Evolutionary conservation across 768 basidiomycete genomes (phyloP), one percentile per base, ranked within the genome.

Genomic region (Hygrocybe punicea): DNA sequence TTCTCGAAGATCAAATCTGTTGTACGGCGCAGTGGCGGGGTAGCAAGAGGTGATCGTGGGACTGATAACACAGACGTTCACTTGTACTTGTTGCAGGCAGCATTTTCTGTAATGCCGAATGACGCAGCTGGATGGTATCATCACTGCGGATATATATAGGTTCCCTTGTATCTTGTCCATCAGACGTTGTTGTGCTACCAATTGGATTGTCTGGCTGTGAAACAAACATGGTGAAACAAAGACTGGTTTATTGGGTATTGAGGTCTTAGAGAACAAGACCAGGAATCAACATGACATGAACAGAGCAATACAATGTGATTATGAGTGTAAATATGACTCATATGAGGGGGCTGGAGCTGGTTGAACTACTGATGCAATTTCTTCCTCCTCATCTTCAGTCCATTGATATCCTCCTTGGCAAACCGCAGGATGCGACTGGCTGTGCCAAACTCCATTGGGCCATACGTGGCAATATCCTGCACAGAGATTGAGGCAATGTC

Each of bases 1-100:
- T 69, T 70, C 42, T 71, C 64, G 0, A 49, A 59, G 2, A 69
- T 71, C 56, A 70, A 71, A 36, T 54, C 64, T 6, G 59, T 61
- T 49, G 55, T 70, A 2, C 55, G 63, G 1, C 47, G 54, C 7
- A 55, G 63, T 25, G 58, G 67, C 1, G 60, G 57, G 13, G 51
- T 63, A n/a, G 50, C 48, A 4, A 44, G 48, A 13, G 57, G 55
- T 2, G 60, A 63, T n/a, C 54, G 61, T 51, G 55, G 23, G 10
- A 25, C 52, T 1, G 63, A 66, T 57, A 59, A 68, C 46, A 35
- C 51, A 9, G 57, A 67, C 49, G 61, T 69, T 4, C 68, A 66
- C 53, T 9, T 61, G 17, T 51, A 56, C 13, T 45, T 71, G 10
- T 24, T 58, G 7, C 45, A 63, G 11, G 68, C 63, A 4, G 61